Conservation (phyloP, 2,329 filamentous ascomycete genomes). For the Trichoderma sp. region DNA sequence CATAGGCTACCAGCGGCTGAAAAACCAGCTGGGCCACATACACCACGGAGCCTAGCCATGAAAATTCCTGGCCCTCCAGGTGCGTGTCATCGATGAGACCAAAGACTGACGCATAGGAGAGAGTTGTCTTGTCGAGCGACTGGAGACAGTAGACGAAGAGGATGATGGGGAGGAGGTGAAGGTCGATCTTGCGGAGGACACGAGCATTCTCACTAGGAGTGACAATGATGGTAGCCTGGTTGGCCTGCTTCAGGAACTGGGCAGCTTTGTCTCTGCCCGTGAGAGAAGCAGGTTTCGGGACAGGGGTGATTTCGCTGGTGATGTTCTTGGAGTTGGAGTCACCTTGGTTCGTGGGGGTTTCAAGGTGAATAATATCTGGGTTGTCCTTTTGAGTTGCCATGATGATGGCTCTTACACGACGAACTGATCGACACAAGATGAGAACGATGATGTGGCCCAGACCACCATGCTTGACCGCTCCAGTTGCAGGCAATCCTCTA, state of each 20-base stretch:
- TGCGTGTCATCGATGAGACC: constrained; percentile 55
- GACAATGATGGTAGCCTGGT: constrained; percentile 45
- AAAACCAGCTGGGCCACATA: constrained; percentile 40
- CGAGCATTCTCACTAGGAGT: constrained; percentile 54
- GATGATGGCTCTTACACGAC: neutral
- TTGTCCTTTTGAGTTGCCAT: constrained; percentile 15
- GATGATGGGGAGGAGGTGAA: constrained; percentile 51
- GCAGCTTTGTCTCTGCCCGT: constrained; percentile 47
- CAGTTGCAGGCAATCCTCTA: neutral
- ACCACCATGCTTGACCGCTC: neutral
- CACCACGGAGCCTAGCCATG: constrained; percentile 58
- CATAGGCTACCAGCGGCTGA: constrained; percentile 57
- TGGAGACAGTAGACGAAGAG: constrained; percentile 52
- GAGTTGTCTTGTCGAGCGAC: constrained; percentile 36
- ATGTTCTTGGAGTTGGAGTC: neutral
- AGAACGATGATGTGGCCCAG: neutral
- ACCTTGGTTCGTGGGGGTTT: neutral
- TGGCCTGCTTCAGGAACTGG: constrained; percentile 48
- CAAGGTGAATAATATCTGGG: constrained; percentile 18
- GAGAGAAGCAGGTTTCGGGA: neutral
- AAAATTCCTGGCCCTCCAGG: constrained; percentile 56
- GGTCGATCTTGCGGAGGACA: constrained; percentile 49
- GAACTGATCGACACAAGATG: neutral
- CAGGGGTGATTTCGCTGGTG: constrained; percentile 9
- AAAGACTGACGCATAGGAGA: constrained; percentile 67